Base-by-base conservation (phyloP, 768 basidiomycete species). In the Ramaria rubella region DNA sequence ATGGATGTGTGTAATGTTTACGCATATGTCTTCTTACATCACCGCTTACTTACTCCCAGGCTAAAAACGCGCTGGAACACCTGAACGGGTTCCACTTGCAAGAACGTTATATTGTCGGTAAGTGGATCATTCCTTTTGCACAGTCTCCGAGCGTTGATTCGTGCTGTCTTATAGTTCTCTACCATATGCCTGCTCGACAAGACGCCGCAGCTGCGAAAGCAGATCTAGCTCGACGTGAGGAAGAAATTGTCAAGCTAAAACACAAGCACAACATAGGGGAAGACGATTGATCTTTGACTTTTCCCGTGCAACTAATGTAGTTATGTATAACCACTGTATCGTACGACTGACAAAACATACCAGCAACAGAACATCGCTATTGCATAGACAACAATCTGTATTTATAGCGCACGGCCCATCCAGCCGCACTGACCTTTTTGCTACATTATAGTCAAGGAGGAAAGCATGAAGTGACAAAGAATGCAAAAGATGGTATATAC, bases 41-140 rank as follows among this genome's bases (percentile, higher is more conserved):
- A 42, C 19, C 21, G 53, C 57, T 17, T 19, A 34, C 26, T 56
- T 31, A n/a, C 19, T 29, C 23, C 12, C 65, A 96, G 90, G 95
- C 95, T 21, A 95, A 96, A 72, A 94, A 94, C 66, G 95, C 95
- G 0, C 81, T 96, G 56, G 94, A 94, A 67, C 94, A 96, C 70
- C 71, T 98, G 66, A 98, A 98, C 64, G 95, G 95, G 44, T 99
- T 99, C 75, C 95, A 99, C 74, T 70, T 99, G 58, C 93, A 94
- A 74, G 95, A 96, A 71, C 87, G 95, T 24, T 99, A 98, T 72
- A 95, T 99, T 52, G 95, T 99, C 57, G 76, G 76, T 76, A 40
- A 60, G 75, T 70, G 1, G 1, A 38, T 23, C n/a, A 29, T 14
- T 23, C 5, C 24, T 26, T 4, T 23, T 26, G 33, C 33, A 17